These are phyloP conservation scores for Trichopus zeylanicus DNA, from an alignment of 116 monocot species.

Conservation along the genomic window DNA sequence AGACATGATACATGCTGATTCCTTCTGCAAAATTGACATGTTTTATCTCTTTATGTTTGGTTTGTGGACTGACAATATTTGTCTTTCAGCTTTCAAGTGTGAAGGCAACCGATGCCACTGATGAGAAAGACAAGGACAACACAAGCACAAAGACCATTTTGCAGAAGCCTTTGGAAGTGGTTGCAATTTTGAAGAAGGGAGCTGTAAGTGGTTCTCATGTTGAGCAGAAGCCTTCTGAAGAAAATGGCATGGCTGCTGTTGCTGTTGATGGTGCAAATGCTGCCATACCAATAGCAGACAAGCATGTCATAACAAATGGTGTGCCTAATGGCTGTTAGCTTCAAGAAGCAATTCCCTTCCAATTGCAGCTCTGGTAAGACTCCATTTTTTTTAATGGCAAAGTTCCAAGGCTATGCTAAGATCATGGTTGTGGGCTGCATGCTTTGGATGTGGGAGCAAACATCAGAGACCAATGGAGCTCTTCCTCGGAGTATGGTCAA, in stretches of 20 bases:
- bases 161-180: conserved; percentile 28
- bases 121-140: conserved; percentile 33
- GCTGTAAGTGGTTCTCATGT: conserved; percentile 4
- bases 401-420: no score
- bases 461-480: not conserved
- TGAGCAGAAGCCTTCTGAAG: conserved; percentile 22
- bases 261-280: no score
- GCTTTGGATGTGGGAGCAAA: not conserved
- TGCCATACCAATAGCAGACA: conserved; percentile 25
- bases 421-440: no score
- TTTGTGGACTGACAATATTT: not conserved
- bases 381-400: no score
- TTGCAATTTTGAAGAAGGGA: conserved; percentile 43
- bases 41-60: not conserved
- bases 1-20: no score
- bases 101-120: conserved; percentile 11
- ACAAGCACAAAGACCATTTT: conserved; percentile 12
- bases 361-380: no score
- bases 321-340: conserved; percentile 33
- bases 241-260: conserved; percentile 11
- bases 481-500: not conserved
- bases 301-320: conserved; percentile 22
- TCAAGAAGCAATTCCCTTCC: not conserved
- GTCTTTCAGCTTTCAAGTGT: conserved; percentile 34
- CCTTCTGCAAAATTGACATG: no score